phyloP scores from a whole-genome alignment of 176 grass and related monocot species.

The Avena eriantha region DNA sequence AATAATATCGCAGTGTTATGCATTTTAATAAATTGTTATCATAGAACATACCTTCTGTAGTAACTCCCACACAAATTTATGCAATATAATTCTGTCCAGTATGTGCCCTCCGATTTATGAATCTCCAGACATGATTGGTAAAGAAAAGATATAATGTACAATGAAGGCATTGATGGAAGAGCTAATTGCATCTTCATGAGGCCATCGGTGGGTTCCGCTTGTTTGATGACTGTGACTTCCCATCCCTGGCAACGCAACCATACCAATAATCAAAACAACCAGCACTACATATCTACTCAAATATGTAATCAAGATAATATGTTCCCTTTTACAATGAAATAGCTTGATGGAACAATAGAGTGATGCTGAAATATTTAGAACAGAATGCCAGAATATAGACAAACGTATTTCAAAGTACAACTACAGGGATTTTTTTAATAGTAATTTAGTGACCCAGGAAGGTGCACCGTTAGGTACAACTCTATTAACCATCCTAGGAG shows the following conservation, averaged over 20 bases:
- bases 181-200: constrained; percentile 40
- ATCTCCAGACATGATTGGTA: constrained; percentile 95
- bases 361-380: constrained; percentile 24
- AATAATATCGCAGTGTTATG: constrained; percentile 36
- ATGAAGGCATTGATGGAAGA: constrained; percentile 96
- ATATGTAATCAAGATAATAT: constrained; percentile 13
- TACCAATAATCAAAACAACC: too few species aligned
- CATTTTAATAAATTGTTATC: too few species aligned
- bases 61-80: constrained; percentile 67
- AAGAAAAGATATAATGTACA: constrained; percentile 85
- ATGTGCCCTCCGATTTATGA: constrained; percentile 93
- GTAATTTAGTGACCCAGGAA: neutral
- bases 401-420: neutral
- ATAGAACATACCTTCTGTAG: too few species aligned
- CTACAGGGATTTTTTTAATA: neutral
- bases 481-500: constrained; percentile 7
- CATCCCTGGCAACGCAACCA: too few species aligned
- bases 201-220: too few species aligned
- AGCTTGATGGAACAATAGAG: constrained; percentile 19
- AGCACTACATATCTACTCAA: too few species aligned
- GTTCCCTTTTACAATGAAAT: constrained; percentile 20
- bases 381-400: neutral
- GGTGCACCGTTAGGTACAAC: neutral
- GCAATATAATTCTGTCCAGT: constrained; percentile 78
- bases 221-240: too few species aligned